These are phyloP conservation scores for Penicillium cinerascens DNA, from an alignment of 495 filamentous ascomycete species.

Conservation along the genomic window DNA sequence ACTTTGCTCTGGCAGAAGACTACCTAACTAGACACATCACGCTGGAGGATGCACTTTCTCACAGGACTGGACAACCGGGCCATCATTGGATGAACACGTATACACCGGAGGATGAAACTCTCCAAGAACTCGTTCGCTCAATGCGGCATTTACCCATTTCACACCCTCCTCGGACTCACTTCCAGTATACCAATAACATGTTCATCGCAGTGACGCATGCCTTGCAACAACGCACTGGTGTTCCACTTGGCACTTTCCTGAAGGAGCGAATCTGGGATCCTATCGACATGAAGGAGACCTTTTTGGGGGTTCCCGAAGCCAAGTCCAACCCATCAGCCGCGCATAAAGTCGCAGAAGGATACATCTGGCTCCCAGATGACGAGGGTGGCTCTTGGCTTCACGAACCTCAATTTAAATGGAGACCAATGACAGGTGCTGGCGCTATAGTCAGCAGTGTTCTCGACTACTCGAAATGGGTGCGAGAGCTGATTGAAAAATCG, in stretches of 20 bases:
- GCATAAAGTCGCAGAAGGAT: slow-evolving; percentile 14
- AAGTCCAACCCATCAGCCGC: slow-evolving; percentile 1
- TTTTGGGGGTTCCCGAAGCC: slow-evolving; percentile 27
- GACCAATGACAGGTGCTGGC: slow-evolving; percentile 46
- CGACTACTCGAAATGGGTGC: slow-evolving; percentile 52
- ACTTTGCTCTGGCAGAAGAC: slow-evolving; percentile 49
- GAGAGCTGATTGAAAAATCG: slow-evolving; percentile 28
- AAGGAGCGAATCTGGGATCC: slow-evolving; percentile 44
- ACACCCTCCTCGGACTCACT: slow-evolving; percentile 31
- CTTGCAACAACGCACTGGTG: slow-evolving; percentile 39
- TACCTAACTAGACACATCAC: slow-evolving; percentile 43
- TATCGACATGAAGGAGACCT: slow-evolving; percentile 43
- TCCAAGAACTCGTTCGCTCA: slow-evolving; percentile 25
- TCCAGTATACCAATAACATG: slow-evolving; percentile 51
- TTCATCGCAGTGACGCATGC: slow-evolving; percentile 42
- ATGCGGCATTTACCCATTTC: slow-evolving; percentile 39
- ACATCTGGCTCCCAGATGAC: slow-evolving; percentile 11
- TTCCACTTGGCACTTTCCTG: slow-evolving; percentile 37
- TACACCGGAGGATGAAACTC: not conserved
- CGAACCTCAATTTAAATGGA: slow-evolving; percentile 24
- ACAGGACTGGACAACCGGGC: slow-evolving; percentile 46
- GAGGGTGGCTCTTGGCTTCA: slow-evolving; percentile 8
- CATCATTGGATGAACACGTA: slow-evolving; percentile 20
- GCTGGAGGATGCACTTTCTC: slow-evolving; percentile 49
- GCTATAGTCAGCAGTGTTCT: slow-evolving; percentile 47